Conservation (phyloP, 495 filamentous ascomycete species). For the Trichoderma orchidacearum region DNA sequence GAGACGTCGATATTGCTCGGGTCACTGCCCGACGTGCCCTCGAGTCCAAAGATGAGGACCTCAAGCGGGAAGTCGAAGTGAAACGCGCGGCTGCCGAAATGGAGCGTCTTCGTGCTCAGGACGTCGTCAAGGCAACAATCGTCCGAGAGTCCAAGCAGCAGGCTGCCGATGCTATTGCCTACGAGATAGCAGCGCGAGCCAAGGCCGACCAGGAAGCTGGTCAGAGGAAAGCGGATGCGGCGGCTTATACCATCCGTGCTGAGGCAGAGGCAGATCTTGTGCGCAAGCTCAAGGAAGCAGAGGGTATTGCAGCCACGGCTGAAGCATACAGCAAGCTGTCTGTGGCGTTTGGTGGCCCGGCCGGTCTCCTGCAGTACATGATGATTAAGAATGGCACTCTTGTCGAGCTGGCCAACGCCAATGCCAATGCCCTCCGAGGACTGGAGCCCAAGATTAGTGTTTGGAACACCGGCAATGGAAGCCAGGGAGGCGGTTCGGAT, state of each 20-base stretch:
- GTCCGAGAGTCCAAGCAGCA: slow-evolving; percentile 57
- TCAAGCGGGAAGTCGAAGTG: slow-evolving; percentile 59
- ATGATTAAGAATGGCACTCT: slow-evolving; percentile 62
- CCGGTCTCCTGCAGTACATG: slow-evolving; percentile 60
- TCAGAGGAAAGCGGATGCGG: slow-evolving; percentile 25
- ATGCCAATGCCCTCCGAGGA: slow-evolving; percentile 58
- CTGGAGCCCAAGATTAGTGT: slow-evolving; percentile 77
- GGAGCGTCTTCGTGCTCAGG: slow-evolving; percentile 58
- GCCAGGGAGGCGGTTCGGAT: slow-evolving; percentile 17
- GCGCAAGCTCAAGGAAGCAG: slow-evolving; percentile 53
- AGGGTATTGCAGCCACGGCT: slow-evolving; percentile 61
- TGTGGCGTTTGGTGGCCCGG: slow-evolving; percentile 59
- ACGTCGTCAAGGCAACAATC: slow-evolving; percentile 68
- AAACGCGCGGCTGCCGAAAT: slow-evolving; percentile 67
- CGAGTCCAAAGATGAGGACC: slow-evolving; percentile 59
- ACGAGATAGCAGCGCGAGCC: slow-evolving; percentile 40
- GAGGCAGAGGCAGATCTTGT: slow-evolving; percentile 48
- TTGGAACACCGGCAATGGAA: slow-evolving; percentile 61
- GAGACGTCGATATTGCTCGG: slow-evolving; percentile 56
- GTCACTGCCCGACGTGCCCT: slow-evolving; percentile 56
- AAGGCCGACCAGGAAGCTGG: slow-evolving; percentile 45
- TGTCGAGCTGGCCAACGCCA: slow-evolving; percentile 50
- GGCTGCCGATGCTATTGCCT: slow-evolving; percentile 52
- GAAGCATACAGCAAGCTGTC: slow-evolving; percentile 58
- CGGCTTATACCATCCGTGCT: slow-evolving; percentile 24